Base-by-base conservation (phyloP, 345 rosid species). In the Rhizophora mangle region DNA sequence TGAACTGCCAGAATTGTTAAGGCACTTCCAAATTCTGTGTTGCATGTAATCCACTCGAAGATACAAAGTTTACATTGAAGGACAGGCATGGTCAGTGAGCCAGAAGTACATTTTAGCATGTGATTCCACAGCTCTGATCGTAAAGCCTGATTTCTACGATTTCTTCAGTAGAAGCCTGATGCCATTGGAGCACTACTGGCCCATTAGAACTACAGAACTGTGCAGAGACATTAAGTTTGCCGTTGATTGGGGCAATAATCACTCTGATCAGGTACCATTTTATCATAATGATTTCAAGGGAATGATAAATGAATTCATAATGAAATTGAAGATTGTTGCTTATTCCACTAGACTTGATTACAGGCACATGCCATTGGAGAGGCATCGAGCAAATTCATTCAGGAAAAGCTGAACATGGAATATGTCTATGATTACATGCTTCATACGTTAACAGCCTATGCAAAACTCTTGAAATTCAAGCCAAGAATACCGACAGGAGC, bases 41-140 rank as follows among this genome's bases (percentile, higher is more conserved):
- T 8, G 60, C 29, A 55, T 55, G 3, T 22, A 26, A 22, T 55
- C 30, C 16, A 6, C 30, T 55, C 21, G 16, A 70, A 87, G 97
- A 64, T 92, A 89, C 65, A 92, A 92, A 80, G 88, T 92, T 13
- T 85, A 86, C 43, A 55, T 81, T 29, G 96, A 88, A 77, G 96
- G 97, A 63, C 72, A 85, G 84, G 87, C 88, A 5, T 89, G 96
- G 96, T 92, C 96, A 5, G 96, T 86, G 37, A 92, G 93, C 56
- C 87, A 81, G 81, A 92, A 92, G 68, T 89, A 88, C 69, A 92
- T 89, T n/a, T 51, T 92, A 53, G 92, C 96, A 62, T 92, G 95
- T 54, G 85, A 89, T 70, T 79, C 94, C 2, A 85, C 85, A 87
- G 71, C 85, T 7, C 52, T 92, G 71, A 64, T 76, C 37, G 76